Evolutionary conservation across 73 alveolate genomes (phyloP), one percentile per base, ranked within the genome.

Genomic region (Paramecium sexaurelia): DNA sequence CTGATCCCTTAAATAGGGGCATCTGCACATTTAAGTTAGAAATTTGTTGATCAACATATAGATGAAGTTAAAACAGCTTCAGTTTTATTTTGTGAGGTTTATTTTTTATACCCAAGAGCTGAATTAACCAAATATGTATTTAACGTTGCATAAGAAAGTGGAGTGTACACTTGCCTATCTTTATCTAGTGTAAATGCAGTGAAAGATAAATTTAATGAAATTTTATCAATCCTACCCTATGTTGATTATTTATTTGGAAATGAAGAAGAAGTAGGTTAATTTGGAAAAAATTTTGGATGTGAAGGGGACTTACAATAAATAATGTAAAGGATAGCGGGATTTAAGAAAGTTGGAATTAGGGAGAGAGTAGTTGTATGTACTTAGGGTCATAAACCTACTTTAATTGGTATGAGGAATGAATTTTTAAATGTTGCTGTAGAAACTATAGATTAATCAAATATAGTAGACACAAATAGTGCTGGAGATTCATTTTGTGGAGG

Each of bases 401-500:
- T 96, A 61, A 92, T 95, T 11, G 95, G 96, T 10, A 84, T 29
- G 26, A 84, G 56, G 37, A 92, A 91, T 15, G 68, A 75, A 15
- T 92, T 67, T 26, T 11, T 75, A 22, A 95, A 75, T 20, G 82
- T 55, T 92, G 83, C 40, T 4, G 92, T 92, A 2, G 84, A 91
- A 22, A 22, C 41, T 5, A 73, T 97, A 1, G 95, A 93, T 27
- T 55, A 56, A 6, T 95, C 92, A 43, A 75, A 94, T 33, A 96
- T 97, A 17, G 94, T 96, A 0, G 99, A 97, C 85, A 95, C 98
- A 0, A 97, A 97, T 84, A 98, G 99, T 33, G 99, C 99, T 45
- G 99, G 99, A 7, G 99, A 97, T 83, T 94, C 99, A 15, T 97
- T 97, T 92, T 97, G 95, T 22, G 99, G 99, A 68, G 99, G 99